Evolutionary conservation across 331 rosid species (phyloP).

Genomic region (Erythrophleum ivorense): DNA sequence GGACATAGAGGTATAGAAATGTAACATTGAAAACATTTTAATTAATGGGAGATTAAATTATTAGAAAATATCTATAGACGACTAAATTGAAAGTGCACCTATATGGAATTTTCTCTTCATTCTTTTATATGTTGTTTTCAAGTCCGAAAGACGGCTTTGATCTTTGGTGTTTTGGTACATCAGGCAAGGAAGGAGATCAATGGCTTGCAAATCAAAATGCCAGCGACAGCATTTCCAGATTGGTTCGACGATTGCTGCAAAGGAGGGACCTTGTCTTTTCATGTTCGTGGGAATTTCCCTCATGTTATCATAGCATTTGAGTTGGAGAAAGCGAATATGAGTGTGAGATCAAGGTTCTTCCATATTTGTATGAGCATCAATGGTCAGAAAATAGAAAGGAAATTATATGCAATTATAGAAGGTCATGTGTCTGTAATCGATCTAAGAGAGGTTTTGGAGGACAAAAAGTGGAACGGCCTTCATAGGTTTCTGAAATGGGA

Average conservation of each 20-base stretch:
- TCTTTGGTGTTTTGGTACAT: background rate
- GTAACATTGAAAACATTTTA: no score
- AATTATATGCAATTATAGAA: background rate
- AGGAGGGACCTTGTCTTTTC: background rate
- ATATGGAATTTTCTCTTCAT: background rate
- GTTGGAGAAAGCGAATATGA: background rate
- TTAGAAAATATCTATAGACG: background rate
- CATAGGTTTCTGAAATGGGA: background rate
- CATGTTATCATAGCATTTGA: background rate
- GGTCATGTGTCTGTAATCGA: background rate
- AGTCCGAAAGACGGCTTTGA: background rate
- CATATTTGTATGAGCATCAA: background rate
- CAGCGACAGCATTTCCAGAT: background rate
- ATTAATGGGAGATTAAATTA: no score
- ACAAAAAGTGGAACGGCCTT: background rate
- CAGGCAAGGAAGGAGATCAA: no score
- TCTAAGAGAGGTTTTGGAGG: background rate
- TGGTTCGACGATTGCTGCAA: background rate
- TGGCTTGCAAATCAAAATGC: background rate
- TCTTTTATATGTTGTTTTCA: background rate
- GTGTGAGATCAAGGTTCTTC: background rate
- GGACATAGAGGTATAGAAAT: no score
- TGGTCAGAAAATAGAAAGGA: no score
- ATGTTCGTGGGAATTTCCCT: background rate
- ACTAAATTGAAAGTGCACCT: background rate